These are phyloP conservation scores for Pelargonium myrrhifolium DNA, from an alignment of 441 rosid genomes.

Conservation along the genomic window DNA sequence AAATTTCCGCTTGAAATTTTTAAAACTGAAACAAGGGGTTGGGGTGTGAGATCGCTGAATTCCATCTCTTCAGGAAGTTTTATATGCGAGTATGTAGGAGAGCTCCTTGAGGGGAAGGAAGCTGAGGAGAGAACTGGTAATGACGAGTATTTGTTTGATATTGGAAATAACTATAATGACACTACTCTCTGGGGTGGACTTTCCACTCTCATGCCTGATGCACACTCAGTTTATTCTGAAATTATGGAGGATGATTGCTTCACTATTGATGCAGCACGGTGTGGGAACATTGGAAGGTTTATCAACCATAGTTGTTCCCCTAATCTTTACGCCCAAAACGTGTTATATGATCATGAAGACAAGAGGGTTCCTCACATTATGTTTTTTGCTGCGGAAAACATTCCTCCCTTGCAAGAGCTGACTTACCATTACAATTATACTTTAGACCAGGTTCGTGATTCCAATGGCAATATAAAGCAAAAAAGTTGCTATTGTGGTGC, in stretches of 20 bases:
- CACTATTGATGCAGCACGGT: constrained; percentile 75
- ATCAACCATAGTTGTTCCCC: constrained; percentile 94
- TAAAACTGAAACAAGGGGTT: constrained; percentile 69
- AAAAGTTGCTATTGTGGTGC: constrained; percentile 79
- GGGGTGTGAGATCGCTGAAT: constrained; percentile 86
- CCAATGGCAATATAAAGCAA: constrained; percentile 60
- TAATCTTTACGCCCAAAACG: constrained; percentile 78
- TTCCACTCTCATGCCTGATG: constrained; percentile 34
- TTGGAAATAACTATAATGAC: constrained; percentile 48
- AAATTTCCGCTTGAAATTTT: constrained; percentile 72
- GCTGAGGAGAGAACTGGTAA: constrained; percentile 62
- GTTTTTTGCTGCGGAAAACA: constrained; percentile 76
- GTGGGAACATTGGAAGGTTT: constrained; percentile 77
- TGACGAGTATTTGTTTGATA: constrained; percentile 80
- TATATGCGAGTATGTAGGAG: constrained; percentile 82
- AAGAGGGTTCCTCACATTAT: constrained; percentile 76
- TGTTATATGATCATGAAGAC: constrained; percentile 74
- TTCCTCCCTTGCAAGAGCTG: constrained; percentile 85
- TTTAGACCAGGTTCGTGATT: constrained; percentile 57
- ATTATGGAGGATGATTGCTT: constrained; percentile 39
- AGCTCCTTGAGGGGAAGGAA: constrained; percentile 71
- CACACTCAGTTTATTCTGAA: constrained; percentile 24
- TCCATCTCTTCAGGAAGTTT: constrained; percentile 82
- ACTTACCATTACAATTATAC: constrained; percentile 69
- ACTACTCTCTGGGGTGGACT: constrained; percentile 41